Evolutionary conservation across 257 asterid genomes (phyloP), one percentile per base, ranked within the genome.

Genomic region (Echites panduratus): DNA sequence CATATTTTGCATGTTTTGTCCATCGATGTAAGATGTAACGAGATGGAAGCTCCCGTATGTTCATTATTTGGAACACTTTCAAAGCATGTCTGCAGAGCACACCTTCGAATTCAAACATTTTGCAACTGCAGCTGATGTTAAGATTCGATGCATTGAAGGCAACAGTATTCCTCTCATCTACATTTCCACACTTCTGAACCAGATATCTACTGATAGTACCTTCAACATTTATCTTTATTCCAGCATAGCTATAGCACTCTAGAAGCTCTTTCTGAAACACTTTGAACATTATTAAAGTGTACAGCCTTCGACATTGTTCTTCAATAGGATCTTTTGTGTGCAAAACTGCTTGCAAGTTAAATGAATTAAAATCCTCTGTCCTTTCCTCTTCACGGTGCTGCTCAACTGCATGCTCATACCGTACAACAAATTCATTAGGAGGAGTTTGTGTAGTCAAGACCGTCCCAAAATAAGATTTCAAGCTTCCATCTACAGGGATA

Each of bases 321-420:
- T 94, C 98, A 8, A 94, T 91, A 10, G 98, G 97, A 74, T 94
- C 98, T 80, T 91, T 89, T 2, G 97, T 89, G 84, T 91, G 97
- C 73, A 91, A 66, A 76, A 84, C 92, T 43, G 91, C 81, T 56
- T 85, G 97, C 79, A 87, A 61, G 69, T 89, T 94, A 48, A 85
- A 88, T 0, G 98, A 90, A 82, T 91, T 85, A 63, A 84, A 83
- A 84, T 93, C 98, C 77, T 93, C 98, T 80, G 82, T 89, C 66
- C 87, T 85, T 75, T 94, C 97, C 81, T 91, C 98, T 58, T 91
- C 97, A 0, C 89, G 95, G 17, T 85, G 82, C 72, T 87, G 93
- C 76, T 88, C 97, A 45, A 91, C 71, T 66, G 89, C 90, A 75
- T 89, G 89, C 79, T 94, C 96, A 13, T 91, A 94, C 16, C 95